These are phyloP conservation scores for Solanum chiquidenum DNA, from an alignment of 257 asterid genomes.

Conservation along the genomic window DNA sequence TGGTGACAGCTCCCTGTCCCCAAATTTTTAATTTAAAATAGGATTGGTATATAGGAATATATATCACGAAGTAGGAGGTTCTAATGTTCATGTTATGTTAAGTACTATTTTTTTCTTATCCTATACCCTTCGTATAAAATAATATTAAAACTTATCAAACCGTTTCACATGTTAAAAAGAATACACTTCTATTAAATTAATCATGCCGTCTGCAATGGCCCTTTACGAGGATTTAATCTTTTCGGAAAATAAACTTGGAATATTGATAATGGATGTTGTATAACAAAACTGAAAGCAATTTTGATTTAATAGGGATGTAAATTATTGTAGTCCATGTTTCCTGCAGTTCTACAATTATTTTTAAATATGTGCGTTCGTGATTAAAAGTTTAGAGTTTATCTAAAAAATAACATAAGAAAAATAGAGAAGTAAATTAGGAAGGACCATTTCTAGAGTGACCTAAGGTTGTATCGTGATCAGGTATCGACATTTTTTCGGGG, in stretches of 20 bases:
- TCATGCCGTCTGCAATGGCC: background rate
- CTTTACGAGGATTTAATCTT: background rate
- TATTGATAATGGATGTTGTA: background rate
- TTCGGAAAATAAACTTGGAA: no score
- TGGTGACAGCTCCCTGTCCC: background rate
- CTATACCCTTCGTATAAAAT: background rate
- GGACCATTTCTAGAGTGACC: background rate
- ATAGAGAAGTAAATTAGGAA: background rate
- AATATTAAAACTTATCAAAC: no score
- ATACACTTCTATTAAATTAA: background rate
- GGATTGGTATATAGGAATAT: background rate
- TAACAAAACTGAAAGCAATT: no score
- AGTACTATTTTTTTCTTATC: background rate
- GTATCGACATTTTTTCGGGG: no score
- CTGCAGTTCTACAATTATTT: no score
- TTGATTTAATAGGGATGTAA: background rate
- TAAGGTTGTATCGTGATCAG: no score
- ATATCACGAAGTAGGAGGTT: background rate
- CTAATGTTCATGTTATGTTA: background rate
- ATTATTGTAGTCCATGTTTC: no score
- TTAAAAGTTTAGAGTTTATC: no score
- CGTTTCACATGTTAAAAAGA: no score
- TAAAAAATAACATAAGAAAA: no score
- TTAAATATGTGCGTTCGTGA: accelerated
- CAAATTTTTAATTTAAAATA: no score